Evolutionary conservation across 108 stramenopile genomes (phyloP).

Genomic region (Craspedostauros australis): DNA sequence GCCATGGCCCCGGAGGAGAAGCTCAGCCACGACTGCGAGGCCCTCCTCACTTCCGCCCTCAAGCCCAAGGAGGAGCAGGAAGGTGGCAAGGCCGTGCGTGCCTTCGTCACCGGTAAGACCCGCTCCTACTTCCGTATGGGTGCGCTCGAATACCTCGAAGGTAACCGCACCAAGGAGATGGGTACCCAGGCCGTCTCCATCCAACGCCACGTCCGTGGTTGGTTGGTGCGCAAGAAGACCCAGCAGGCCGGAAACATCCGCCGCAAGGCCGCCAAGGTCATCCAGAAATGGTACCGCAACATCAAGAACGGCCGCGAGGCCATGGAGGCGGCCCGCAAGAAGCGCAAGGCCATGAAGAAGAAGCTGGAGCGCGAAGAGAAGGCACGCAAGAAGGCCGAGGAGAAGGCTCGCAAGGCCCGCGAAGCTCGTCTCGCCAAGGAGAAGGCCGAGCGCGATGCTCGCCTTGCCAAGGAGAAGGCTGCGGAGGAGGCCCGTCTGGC

Average conservation of each 20-base stretch:
- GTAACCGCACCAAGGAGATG: slow-evolving; percentile 42
- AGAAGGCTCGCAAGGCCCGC: slow-evolving; percentile 16
- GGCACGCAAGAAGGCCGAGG: slow-evolving; percentile 30
- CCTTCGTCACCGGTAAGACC: slow-evolving; percentile 77
- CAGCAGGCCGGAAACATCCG: slow-evolving; percentile 20
- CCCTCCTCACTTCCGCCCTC: slow-evolving; percentile 38
- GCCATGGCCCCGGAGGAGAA: slow-evolving; percentile 26
- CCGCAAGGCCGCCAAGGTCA: slow-evolving; percentile 18
- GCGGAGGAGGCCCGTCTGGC: slow-evolving; percentile 26
- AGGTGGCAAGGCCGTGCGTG: slow-evolving; percentile 27
- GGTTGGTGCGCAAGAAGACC: slow-evolving; percentile 29
- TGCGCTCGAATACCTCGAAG: slow-evolving; percentile 79
- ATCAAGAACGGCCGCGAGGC: slow-evolving; percentile 9
- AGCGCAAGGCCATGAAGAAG: slow-evolving; percentile 8
- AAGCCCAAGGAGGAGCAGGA: slow-evolving; percentile 22
- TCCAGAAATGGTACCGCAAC: slow-evolving; percentile 25
- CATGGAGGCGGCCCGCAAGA: slow-evolving; percentile 5
- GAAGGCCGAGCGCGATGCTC: slow-evolving; percentile 30
- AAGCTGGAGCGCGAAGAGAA: slow-evolving; percentile 17
- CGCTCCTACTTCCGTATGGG: slow-evolving; percentile 84
- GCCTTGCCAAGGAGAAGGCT: slow-evolving; percentile 18
- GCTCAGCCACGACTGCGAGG: slow-evolving; percentile 34
- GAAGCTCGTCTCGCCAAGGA: slow-evolving; percentile 26
- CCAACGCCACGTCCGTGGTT: slow-evolving; percentile 44
- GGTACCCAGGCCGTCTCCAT: slow-evolving; percentile 37